Evolutionary conservation across 495 filamentous ascomycete genomes (phyloP).

Genomic region (Xanthoparmelia taractica): DNA sequence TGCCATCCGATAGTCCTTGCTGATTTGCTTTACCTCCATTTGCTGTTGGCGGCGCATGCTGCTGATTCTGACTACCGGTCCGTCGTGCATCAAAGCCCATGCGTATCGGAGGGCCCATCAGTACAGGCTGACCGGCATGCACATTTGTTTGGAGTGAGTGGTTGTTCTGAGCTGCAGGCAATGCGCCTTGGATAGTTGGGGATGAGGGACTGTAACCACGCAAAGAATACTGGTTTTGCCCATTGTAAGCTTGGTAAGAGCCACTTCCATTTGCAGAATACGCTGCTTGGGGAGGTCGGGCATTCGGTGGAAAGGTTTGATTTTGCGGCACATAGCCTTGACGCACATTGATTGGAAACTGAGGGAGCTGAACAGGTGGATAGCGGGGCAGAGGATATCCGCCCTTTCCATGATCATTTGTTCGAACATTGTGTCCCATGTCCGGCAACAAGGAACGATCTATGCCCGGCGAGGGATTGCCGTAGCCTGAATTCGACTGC

Average conservation of each 20-base stretch:
- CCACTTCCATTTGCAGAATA: slow-evolving; percentile 28
- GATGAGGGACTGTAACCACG: background rate
- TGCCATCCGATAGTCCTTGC: slow-evolving; percentile 29
- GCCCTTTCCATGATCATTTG: slow-evolving; percentile 8
- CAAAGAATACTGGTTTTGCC: background rate
- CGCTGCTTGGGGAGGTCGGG: slow-evolving; percentile 1
- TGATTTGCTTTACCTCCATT: slow-evolving; percentile 28
- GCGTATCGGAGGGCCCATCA: slow-evolving; percentile 52
- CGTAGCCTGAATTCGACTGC: slow-evolving; percentile 9
- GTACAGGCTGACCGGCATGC: slow-evolving; percentile 37
- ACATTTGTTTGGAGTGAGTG: slow-evolving; percentile 1
- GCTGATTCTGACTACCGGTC: slow-evolving; percentile 28
- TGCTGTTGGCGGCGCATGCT: slow-evolving; percentile 39
- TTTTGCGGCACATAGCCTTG: slow-evolving; percentile 24
- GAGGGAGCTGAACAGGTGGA: slow-evolving; percentile 22
- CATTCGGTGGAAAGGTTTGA: slow-evolving; percentile 10
- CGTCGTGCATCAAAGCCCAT: slow-evolving; percentile 47
- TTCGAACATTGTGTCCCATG: slow-evolving; percentile 2
- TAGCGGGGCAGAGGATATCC: slow-evolving; percentile 20
- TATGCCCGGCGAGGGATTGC: background rate
- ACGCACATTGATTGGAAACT: slow-evolving; percentile 12
- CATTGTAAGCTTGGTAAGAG: slow-evolving; percentile 24
- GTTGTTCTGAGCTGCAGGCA: background rate
- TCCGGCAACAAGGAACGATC: background rate
- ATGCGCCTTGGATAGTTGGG: background rate